phyloP scores from a whole-genome alignment of 129 eudicot genomes.

The Silybum marianum region DNA sequence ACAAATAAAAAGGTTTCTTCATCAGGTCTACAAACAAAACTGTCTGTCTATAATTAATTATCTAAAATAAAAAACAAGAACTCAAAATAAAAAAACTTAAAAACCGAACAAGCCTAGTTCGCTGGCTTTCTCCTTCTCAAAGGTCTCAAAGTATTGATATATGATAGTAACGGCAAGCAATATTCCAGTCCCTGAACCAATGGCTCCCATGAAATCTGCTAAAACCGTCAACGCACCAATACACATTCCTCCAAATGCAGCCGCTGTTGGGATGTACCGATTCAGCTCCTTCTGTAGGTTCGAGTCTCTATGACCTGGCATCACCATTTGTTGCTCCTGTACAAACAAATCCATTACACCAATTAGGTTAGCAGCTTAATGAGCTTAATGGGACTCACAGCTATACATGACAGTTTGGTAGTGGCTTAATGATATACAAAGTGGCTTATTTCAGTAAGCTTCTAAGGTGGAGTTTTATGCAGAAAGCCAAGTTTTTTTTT shows the following conservation, averaged over 20 bases:
- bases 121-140: constrained; percentile 47
- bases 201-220: constrained; percentile 48
- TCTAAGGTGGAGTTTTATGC: too few species aligned
- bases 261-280: constrained; percentile 44
- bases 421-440: too few species aligned
- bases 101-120: constrained; percentile 43
- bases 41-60: background rate
- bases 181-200: constrained; percentile 41
- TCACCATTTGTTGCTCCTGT: constrained; percentile 56
- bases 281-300: constrained; percentile 45
- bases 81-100: constrained; percentile 5
- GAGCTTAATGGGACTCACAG: too few species aligned
- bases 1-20: background rate
- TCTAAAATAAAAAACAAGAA: constrained; percentile 3
- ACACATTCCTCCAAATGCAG: constrained; percentile 46
- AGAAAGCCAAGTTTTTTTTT: too few species aligned
- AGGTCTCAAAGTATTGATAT: constrained; percentile 45
- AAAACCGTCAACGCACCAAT: constrained; percentile 39
- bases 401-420: too few species aligned
- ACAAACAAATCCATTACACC: background rate
- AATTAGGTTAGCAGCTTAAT: too few species aligned
- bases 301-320: constrained; percentile 51
- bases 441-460: too few species aligned
- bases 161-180: constrained; percentile 42
- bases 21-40: background rate